phyloP scores from a whole-genome alignment of 495 filamentous ascomycete genomes.

The Ramalina peruviana region DNA sequence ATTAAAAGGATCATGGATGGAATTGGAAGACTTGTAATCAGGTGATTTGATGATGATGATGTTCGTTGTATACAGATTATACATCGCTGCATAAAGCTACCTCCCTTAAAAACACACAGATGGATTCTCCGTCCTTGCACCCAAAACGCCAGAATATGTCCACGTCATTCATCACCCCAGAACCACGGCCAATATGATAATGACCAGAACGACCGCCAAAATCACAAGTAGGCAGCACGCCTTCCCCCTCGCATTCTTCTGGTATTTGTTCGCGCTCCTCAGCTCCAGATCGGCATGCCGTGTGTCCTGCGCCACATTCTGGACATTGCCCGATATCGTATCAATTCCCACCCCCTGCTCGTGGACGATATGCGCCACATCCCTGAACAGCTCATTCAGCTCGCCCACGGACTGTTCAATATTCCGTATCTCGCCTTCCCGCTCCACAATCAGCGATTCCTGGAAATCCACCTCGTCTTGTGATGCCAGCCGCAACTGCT shows the following conservation, averaged over 20 bases:
- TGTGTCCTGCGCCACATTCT: constrained; percentile 64
- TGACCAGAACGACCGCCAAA: constrained; percentile 69
- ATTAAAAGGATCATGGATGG: too few species aligned
- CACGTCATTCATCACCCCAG: constrained; percentile 34
- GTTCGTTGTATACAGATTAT: too few species aligned
- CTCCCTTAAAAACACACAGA: background rate
- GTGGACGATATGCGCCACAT: constrained; percentile 89
- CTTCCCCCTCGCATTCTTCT: constrained; percentile 85
- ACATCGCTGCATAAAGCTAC: background rate
- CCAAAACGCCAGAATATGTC: background rate
- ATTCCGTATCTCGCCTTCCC: constrained; percentile 88
- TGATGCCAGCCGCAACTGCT: constrained; percentile 66
- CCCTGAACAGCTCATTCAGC: constrained; percentile 89
- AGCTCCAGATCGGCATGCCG: constrained; percentile 76
- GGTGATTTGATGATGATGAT: too few species aligned
- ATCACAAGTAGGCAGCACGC: constrained; percentile 89
- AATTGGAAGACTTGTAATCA: too few species aligned
- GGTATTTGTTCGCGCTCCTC: constrained; percentile 68
- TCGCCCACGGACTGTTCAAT: constrained; percentile 95
- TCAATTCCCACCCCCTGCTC: constrained; percentile 87
- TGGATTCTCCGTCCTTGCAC: too few species aligned
- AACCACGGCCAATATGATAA: constrained; percentile 75
- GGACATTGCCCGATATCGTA: constrained; percentile 76
- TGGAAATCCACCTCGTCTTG: constrained; percentile 98
- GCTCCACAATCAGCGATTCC: constrained; percentile 85